These are phyloP conservation scores for Pseudonitzschia pungens DNA, from an alignment of 108 stramenopile genomes.

Conservation along the genomic window DNA sequence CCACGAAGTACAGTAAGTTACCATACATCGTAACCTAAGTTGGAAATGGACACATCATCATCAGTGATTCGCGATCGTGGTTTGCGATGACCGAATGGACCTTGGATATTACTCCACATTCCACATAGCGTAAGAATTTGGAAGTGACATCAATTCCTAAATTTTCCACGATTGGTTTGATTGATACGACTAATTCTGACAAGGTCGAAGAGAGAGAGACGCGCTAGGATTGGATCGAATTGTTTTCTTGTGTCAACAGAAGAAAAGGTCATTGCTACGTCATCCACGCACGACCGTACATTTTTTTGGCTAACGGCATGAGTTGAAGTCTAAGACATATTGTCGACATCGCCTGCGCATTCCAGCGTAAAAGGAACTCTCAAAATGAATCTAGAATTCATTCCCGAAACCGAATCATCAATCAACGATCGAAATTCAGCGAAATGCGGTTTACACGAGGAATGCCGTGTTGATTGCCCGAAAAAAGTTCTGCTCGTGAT, in stretches of 20 bases:
- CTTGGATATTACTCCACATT: too few species aligned
- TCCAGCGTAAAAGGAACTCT: background rate
- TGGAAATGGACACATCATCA: too few species aligned
- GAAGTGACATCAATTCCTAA: too few species aligned
- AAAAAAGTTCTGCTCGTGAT: background rate
- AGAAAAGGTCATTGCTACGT: background rate
- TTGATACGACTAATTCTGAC: too few species aligned
- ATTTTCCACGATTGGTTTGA: too few species aligned
- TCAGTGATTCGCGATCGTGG: too few species aligned
- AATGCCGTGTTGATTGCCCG: background rate
- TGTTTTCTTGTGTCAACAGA: background rate
- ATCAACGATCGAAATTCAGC: background rate
- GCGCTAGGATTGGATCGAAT: background rate
- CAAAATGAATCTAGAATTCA: constrained; percentile 1
- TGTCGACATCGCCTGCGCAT: background rate
- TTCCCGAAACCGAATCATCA: background rate
- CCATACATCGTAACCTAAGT: too few species aligned
- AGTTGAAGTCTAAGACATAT: background rate
- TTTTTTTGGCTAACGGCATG: background rate
- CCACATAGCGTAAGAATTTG: too few species aligned
- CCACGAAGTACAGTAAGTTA: too few species aligned
- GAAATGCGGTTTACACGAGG: background rate
- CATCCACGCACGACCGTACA: background rate
- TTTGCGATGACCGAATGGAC: too few species aligned
- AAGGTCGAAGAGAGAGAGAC: background rate